Evolutionary conservation across 2,329 filamentous ascomycete species (phyloP), one percentile per base, ranked within the genome.

Genomic region (Aspergillus ochraceoroseus): DNA sequence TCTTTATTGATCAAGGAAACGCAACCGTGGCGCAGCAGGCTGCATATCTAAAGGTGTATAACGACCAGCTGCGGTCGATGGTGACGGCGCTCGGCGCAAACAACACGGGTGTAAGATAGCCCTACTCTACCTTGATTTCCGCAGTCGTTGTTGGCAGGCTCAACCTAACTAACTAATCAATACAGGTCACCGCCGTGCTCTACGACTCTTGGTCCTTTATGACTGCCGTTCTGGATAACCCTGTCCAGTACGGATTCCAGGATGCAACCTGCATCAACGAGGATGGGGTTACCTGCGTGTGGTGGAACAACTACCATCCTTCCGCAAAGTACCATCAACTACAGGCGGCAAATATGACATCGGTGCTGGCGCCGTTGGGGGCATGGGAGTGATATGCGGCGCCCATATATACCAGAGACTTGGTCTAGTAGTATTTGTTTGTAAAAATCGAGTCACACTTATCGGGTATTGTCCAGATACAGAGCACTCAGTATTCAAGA

Each of bases 301-400:
- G 61, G 59, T 61, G 59, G 55, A 58, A 63, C 43, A 32, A 49
- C 33, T 62, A 61, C 30, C 59, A 63, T 30, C 59, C 61, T 3
- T 52, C 53, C 1, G 29, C 48, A 3, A 59, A 56, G 38, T 62
- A 58, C 42, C 58, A 61, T 27, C 12, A 44, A 29, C 32, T 55
- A 8, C 57, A 59, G 38, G 56, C 58, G 14, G 49, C 46, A n/a
- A 55, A 61, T 53, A 61, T 61, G 58, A 58, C 57, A 44, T 2
- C 32, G 14, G 25, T 39, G 17, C 35, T 61, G 17, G 19, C 42
- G 7, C 36, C 41, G 5, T 38, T 59, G 12, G 52, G 51, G 12
- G 52, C 46, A n/a, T 61, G 57, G 57, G n/a, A n/a, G n/a, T n/a
- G n/a, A n/a, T n/a, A n/a, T n/a, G n/a, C n/a, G n/a, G n/a, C n/a